phyloP scores from a whole-genome alignment of 2,329 filamentous ascomycete species.

The Apiospora koreana region DNA sequence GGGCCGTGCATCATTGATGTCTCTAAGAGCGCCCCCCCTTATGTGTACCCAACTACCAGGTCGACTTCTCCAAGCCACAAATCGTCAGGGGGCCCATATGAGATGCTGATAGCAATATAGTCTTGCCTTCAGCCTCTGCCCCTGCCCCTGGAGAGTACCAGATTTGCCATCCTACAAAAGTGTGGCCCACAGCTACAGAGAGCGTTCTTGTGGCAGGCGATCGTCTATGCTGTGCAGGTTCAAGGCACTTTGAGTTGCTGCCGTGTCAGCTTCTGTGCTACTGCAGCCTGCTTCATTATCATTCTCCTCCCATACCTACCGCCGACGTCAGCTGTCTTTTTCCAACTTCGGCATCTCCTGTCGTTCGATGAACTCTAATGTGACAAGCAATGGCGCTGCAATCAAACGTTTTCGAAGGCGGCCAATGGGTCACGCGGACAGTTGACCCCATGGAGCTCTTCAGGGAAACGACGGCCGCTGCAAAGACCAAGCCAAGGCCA shows the following conservation, averaged over 20 bases:
- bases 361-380: conserved; percentile 2
- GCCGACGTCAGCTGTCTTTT: neutral
- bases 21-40: neutral
- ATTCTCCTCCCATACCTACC: neutral
- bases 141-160: neutral
- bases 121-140: neutral
- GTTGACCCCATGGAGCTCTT: conserved; percentile 41
- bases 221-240: conserved; percentile 7
- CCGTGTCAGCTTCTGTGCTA: conserved; percentile 18
- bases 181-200: neutral
- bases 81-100: neutral
- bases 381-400: conserved; percentile 49
- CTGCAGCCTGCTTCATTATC: conserved; percentile 2
- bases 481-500: conserved; percentile 35
- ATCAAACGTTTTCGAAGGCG: conserved; percentile 54
- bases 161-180: conserved; percentile 1
- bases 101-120: conserved; percentile 6
- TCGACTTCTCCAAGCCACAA: conserved; percentile 2
- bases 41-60: conserved; percentile 7
- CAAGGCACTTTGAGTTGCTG: conserved; percentile 7
- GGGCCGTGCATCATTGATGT: conserved; percentile 3
- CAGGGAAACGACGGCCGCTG: conserved; percentile 30
- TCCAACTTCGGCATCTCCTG: neutral
- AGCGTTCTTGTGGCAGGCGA: conserved; percentile 8
- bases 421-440: conserved; percentile 58